These are phyloP conservation scores for Verticillium klebahnii DNA, from an alignment of 2,329 filamentous ascomycete genomes.

Conservation along the genomic window DNA sequence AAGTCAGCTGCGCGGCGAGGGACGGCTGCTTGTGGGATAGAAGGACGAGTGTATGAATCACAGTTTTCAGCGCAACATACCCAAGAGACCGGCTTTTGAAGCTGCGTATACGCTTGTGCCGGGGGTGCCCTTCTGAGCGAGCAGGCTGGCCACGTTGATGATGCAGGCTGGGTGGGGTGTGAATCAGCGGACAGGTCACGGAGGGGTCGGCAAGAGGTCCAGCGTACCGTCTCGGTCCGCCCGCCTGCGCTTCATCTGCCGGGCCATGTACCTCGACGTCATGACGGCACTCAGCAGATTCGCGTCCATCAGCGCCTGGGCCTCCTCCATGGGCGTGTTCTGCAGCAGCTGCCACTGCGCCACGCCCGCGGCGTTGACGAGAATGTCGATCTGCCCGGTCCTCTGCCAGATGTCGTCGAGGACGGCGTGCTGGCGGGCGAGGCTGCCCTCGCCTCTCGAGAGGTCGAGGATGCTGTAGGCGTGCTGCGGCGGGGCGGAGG, in stretches of 20 bases:
- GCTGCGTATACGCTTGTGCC: slow-evolving; percentile 74
- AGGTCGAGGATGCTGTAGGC: slow-evolving; percentile 13
- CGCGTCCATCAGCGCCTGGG: slow-evolving; percentile 58
- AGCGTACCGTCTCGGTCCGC: slow-evolving; percentile 17
- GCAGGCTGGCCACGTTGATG: slow-evolving; percentile 75
- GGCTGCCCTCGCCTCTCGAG: slow-evolving; percentile 1
- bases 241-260: slow-evolving; percentile 35
- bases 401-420: slow-evolving; percentile 12
- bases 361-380: slow-evolving; percentile 78
- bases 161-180: slow-evolving; percentile 53
- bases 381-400: slow-evolving; percentile 40
- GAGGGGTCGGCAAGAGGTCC: slow-evolving; percentile 3
- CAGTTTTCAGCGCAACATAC: slow-evolving; percentile 32
- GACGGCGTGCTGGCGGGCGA: slow-evolving; percentile 7
- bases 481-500: slow-evolving; percentile 2
- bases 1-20: neutral
- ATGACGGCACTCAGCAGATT: slow-evolving; percentile 67
- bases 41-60: slow-evolving; percentile 5
- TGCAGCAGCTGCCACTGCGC: slow-evolving; percentile 62
- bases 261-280: slow-evolving; percentile 50
- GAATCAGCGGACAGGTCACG: neutral
- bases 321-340: slow-evolving; percentile 40
- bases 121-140: slow-evolving; percentile 63
- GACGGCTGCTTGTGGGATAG: neutral
- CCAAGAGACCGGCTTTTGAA: slow-evolving; percentile 75